A percentile compares a stretch with the other conserved stretches of the same genome.
Evolutionary conservation across 1,284 basidiomycete genomes (phyloP).

Genomic region (Ustilago curta): DNA sequence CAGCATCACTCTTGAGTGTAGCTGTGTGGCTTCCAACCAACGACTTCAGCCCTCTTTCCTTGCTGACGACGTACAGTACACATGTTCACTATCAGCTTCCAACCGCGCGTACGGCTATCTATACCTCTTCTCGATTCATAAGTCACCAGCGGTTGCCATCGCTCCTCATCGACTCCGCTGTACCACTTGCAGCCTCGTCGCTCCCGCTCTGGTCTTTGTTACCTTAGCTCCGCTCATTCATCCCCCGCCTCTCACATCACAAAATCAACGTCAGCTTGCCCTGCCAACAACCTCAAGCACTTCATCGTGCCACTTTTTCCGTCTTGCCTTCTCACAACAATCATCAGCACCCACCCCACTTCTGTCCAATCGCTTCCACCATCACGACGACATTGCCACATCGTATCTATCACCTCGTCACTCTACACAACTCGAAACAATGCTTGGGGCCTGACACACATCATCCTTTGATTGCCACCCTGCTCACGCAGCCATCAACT

Average conservation of each 20-base stretch:
- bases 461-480: neutral
- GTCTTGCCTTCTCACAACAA: too few relatives aligned
- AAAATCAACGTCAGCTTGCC: too few relatives aligned
- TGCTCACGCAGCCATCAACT: constrained; percentile 3
- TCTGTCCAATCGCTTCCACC: neutral
- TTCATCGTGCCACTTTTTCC: too few relatives aligned
- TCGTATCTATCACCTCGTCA: neutral
- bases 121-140: too few relatives aligned
- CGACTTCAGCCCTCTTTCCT: neutral
- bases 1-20: neutral
- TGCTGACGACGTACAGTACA: neutral
- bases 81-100: too few relatives aligned
- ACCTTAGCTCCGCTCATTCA: too few relatives aligned
- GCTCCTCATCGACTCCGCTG: neutral
- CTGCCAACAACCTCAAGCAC: too few relatives aligned
- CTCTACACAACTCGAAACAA: neutral
- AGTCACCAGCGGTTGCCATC: neutral
- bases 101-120: too few relatives aligned
- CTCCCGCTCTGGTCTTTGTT: neutral
- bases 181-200: neutral
- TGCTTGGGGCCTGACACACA: constrained; percentile 2
- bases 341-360: too few relatives aligned
- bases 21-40: neutral
- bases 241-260: too few relatives aligned
- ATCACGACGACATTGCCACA: neutral